These are phyloP conservation scores for Termitomyces sp. DNA, from an alignment of 768 basidiomycete species.

Conservation along the genomic window DNA sequence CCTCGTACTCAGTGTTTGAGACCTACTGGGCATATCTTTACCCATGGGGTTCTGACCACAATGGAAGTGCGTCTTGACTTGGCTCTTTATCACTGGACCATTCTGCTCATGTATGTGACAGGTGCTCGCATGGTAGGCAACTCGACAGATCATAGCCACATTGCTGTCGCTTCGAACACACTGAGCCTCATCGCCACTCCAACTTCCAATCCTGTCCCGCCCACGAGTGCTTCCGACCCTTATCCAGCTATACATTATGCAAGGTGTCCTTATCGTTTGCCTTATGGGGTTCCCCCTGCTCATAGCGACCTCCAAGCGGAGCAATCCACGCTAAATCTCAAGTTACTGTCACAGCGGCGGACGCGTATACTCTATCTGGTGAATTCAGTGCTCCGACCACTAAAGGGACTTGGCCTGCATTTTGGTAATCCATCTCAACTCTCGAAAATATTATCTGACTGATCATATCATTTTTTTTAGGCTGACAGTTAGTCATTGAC, in stretches of 20 bases:
- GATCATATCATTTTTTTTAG: constrained; percentile 9
- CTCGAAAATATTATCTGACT: neutral
- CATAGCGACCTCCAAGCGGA: constrained; percentile 17
- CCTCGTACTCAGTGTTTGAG: constrained; percentile 30
- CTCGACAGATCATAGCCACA: constrained; percentile 33
- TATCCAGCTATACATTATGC: constrained; percentile 38
- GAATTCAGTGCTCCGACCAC: constrained; percentile 38
- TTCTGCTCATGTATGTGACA: constrained; percentile 6
- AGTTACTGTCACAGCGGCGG: constrained; percentile 31
- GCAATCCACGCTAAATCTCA: constrained; percentile 36
- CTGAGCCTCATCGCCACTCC: constrained; percentile 37
- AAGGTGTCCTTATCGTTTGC: constrained; percentile 17
- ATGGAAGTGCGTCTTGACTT: constrained; percentile 25
- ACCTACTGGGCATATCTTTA: constrained; percentile 37
- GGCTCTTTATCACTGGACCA: neutral
- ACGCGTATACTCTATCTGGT: constrained; percentile 32
- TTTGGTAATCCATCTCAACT: constrained; percentile 22
- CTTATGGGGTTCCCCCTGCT: neutral
- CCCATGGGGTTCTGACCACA: constrained; percentile 42
- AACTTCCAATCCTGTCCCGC: constrained; percentile 29
- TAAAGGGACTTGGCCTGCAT: constrained; percentile 38
- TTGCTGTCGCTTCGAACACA: constrained; percentile 29
- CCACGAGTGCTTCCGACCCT: constrained; percentile 34
- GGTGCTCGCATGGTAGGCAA: constrained; percentile 38
- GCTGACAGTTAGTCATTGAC: constrained; percentile 22